A percentile compares a stretch with the other conserved stretches of the same genome.
Evolutionary conservation across 768 basidiomycete genomes (phyloP).

Genomic region (Amanita pallidorosea): DNA sequence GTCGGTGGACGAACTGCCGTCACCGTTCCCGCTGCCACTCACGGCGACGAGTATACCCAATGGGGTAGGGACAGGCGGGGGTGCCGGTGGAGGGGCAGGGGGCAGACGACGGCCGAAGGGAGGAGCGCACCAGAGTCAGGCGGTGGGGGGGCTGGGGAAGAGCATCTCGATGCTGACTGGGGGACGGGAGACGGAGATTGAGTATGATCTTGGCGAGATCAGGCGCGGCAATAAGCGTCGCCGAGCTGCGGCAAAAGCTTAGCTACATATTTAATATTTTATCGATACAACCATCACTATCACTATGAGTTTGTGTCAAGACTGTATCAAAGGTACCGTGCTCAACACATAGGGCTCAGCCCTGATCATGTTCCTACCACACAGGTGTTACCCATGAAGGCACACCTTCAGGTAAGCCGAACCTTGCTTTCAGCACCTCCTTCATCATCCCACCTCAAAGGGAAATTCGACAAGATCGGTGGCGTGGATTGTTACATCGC

Average conservation of each 20-base stretch:
- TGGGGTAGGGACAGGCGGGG: conserved; percentile 13
- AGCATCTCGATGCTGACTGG: conserved; percentile 45
- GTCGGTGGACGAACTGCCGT: conserved; percentile 77
- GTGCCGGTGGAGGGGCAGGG: conserved; percentile 21
- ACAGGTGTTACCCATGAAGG: conserved; percentile 4
- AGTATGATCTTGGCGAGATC: conserved; percentile 70
- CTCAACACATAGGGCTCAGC: not conserved
- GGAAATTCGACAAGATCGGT: conserved; percentile 33
- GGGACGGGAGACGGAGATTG: conserved; percentile 61
- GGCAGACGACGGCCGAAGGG: conserved; percentile 42
- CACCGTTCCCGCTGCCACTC: conserved; percentile 71
- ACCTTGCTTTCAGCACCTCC: not conserved
- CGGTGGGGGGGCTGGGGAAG: conserved; percentile 65
- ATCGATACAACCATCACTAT: too few species aligned
- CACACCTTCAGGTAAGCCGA: conserved; percentile 1
- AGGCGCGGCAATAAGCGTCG: conserved; percentile 62
- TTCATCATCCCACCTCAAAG: conserved; percentile 16
- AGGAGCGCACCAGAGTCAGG: conserved; percentile 45
- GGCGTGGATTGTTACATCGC: conserved; percentile 44
- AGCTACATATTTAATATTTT: too few species aligned
- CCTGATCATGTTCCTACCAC: not conserved
- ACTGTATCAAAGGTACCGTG: conserved; percentile 1
- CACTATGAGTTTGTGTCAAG: conserved; percentile 5
- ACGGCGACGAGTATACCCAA: conserved; percentile 39
- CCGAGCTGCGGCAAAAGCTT: conserved; percentile 16